phyloP scores from a whole-genome alignment of 1,284 basidiomycete genomes.

The Moesziomyces sp. region DNA sequence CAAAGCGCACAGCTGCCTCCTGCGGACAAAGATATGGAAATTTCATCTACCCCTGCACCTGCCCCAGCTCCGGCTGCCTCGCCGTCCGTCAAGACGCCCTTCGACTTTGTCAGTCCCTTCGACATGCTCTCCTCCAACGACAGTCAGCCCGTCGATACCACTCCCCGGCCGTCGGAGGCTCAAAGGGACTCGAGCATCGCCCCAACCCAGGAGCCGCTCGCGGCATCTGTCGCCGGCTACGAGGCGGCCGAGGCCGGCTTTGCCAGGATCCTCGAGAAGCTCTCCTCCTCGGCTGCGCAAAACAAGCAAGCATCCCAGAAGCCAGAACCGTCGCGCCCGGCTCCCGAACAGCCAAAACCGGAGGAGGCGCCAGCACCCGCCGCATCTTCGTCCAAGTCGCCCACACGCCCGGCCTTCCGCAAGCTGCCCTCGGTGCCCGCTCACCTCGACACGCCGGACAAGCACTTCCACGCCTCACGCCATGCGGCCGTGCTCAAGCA shows the following conservation, averaged over 20 bases:
- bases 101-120: constrained; percentile 44
- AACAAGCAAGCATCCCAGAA: constrained; percentile 6
- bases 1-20: neutral
- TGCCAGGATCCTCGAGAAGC: constrained; percentile 24
- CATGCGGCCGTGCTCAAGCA: constrained; percentile 19
- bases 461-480: constrained; percentile 24
- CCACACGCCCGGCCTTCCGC: constrained; percentile 6
- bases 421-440: constrained; percentile 13
- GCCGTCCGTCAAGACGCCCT: constrained; percentile 21
- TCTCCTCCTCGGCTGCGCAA: constrained; percentile 13
- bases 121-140: constrained; percentile 23
- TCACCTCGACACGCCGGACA: constrained; percentile 15
- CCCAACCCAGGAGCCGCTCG: neutral
- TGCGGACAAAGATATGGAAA: neutral
- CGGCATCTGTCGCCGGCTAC: constrained; percentile 7
- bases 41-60: neutral
- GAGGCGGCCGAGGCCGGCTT: constrained; percentile 25
- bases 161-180: constrained; percentile 8
- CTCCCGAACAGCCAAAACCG: neutral
- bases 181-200: neutral
- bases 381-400: neutral
- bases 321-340: neutral
- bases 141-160: constrained; percentile 3
- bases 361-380: neutral
- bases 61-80: constrained; percentile 6